Base-by-base conservation (phyloP, 2,329 filamentous ascomycete genomes). In the Orbilia quercus region DNA sequence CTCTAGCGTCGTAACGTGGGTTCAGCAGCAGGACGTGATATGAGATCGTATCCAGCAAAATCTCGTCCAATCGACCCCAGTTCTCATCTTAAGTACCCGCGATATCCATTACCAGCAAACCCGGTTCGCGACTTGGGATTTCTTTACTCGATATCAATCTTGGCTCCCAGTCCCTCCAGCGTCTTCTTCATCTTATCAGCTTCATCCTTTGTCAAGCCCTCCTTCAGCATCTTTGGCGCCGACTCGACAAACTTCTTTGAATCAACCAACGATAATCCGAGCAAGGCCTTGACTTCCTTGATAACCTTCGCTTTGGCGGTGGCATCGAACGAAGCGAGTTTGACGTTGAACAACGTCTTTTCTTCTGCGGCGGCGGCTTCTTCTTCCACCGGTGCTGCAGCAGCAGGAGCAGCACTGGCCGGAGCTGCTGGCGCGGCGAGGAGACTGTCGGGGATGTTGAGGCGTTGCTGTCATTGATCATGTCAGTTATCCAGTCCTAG, bases 211-310 rank as follows among this genome's bases (percentile, higher is more conserved):
- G 94, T 91, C 77, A 99, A 92, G 57, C 91, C 93, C 84, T 99
- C 95, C 89, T 98, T 98, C 91, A 99, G 91, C 82, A 91, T 84
- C 90, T 99, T 99, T 76, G 95, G 95, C 78, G 91, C 93, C 80
- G 91, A 92, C 86, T 99, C 95, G 77, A 99, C 95, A 80, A 99
- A 99, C 86, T 99, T 99, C 90, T 99, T 99, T 84, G 91, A 96
- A 83, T 99, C 95, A 78, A 99, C 96, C 84, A 99, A 86, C 81
- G 91, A 96, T 80, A 99, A 84, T 45, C 95, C 95, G 74, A 99
- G 85, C 88, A 99, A 86, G 80, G 88, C 89, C 89, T 99, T 99
- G 84, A 99, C 87, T 85, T 99, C 95, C 88, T 99, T 99, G 87
- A 99, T 99, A 79, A 99, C 85, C 90, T 99, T 99, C 79, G 96